These are phyloP conservation scores for Fusarium subtropicale DNA, from an alignment of 2,329 filamentous ascomycete species.

Conservation along the genomic window DNA sequence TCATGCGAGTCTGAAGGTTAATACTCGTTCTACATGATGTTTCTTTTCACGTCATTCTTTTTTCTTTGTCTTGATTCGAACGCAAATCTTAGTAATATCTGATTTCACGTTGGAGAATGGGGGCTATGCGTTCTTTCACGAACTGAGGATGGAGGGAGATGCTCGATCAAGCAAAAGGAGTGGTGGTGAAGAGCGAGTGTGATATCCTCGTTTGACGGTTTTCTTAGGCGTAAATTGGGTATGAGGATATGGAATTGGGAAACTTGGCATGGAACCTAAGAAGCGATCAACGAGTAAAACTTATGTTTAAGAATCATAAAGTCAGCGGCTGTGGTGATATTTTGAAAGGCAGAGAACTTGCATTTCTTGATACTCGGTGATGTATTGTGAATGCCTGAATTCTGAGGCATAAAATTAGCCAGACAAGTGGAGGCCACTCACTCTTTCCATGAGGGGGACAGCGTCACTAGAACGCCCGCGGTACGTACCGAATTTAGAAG, in stretches of 20 bases:
- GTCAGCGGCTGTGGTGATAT: background rate
- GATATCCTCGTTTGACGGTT: slow-evolving; percentile 33
- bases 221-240: slow-evolving; percentile 39
- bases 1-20: slow-evolving; percentile 6
- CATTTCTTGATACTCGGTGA: background rate
- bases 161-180: slow-evolving; percentile 1
- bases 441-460: background rate
- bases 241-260: slow-evolving; percentile 5
- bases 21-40: slow-evolving; percentile 9
- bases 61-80: slow-evolving; percentile 27
- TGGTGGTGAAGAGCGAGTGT: slow-evolving; percentile 19
- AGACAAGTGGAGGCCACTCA: background rate
- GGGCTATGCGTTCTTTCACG: slow-evolving; percentile 21
- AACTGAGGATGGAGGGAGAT: background rate
- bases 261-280: slow-evolving; percentile 21
- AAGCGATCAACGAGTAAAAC: slow-evolving; percentile 33
- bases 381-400: slow-evolving; percentile 1
- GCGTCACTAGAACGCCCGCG: slow-evolving; percentile 1
- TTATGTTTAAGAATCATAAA: slow-evolving; percentile 5
- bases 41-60: slow-evolving; percentile 12
- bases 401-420: background rate
- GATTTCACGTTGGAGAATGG: slow-evolving; percentile 4
- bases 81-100: slow-evolving; percentile 32
- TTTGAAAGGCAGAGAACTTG: background rate
- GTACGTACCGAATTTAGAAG: slow-evolving; percentile 30